Conservation (phyloP, 345 rosid genomes). For the Populus simonii region DNA sequence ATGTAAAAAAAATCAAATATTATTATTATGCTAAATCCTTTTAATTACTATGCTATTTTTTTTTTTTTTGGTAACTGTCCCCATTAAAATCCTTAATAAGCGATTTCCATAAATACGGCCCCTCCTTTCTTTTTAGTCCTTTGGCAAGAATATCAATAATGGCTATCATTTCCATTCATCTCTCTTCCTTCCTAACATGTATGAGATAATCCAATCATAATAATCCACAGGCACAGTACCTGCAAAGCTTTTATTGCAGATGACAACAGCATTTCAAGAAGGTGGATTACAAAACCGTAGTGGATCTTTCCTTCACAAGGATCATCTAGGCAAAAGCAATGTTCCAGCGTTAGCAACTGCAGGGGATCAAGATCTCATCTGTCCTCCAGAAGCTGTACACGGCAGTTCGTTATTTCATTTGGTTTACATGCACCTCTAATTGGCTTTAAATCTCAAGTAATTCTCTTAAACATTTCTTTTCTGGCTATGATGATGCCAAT, state of each 20-base stretch:
- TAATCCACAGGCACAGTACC: slow-evolving; percentile 62
- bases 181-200: background rate
- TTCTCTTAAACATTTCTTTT: background rate
- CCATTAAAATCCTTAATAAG: no score
- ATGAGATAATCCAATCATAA: slow-evolving; percentile 2
- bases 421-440: background rate
- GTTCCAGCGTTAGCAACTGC: slow-evolving; percentile 78
- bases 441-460: background rate
- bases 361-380: slow-evolving; percentile 74
- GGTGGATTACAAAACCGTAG: slow-evolving; percentile 61
- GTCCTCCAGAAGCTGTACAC: slow-evolving; percentile 84
- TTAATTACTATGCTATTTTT: no score
- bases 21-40: no score
- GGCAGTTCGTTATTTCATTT: slow-evolving; percentile 36
- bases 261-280: slow-evolving; percentile 53
- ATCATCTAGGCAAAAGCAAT: slow-evolving; percentile 57
- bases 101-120: no score
- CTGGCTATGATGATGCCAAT: slow-evolving; percentile 7
- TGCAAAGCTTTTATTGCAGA: slow-evolving; percentile 66
- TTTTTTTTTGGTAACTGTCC: no score
- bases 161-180: background rate
- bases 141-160: background rate
- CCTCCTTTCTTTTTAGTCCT: background rate
- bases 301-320: slow-evolving; percentile 65
- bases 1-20: no score